Evolutionary conservation across 257 asterid genomes (phyloP).

Genomic region (Apocynum venetum): DNA sequence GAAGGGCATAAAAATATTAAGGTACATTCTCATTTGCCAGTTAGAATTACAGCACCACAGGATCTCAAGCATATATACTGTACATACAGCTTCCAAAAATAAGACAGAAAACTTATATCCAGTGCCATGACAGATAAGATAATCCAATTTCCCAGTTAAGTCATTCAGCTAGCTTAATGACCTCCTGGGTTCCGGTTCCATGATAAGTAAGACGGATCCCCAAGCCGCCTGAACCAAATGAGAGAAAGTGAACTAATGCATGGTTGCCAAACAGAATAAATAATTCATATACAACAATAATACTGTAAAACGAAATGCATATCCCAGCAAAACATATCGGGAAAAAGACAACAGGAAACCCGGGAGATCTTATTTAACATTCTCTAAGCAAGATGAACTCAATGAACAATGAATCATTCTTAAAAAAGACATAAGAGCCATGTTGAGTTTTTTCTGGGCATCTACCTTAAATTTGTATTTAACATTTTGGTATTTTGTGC

Average conservation of each 20-base stretch:
- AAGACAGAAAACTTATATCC: not conserved
- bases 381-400: not conserved
- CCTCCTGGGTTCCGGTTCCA: slow-evolving; percentile 89
- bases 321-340: not conserved
- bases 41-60: not conserved
- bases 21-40: not conserved
- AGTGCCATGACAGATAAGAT: not conserved
- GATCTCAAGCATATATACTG: slow-evolving; percentile 1
- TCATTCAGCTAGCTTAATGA: slow-evolving; percentile 33
- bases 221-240: slow-evolving; percentile 64
- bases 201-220: slow-evolving; percentile 87
- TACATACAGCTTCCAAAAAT: slow-evolving; percentile 13
- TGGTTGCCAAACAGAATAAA: not conserved
- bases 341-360: not conserved
- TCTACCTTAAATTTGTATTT: not conserved
- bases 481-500: not conserved
- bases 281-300: not conserved
- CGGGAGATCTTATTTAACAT: not conserved
- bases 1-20: not conserved
- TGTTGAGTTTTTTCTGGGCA: not conserved
- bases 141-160: not conserved
- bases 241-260: slow-evolving; percentile 1
- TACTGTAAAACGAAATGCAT: not conserved
- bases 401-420: not conserved
- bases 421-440: not conserved